Base-by-base conservation (phyloP, 2,329 filamentous ascomycete genomes). In the Pestalotiopsis sp. region DNA sequence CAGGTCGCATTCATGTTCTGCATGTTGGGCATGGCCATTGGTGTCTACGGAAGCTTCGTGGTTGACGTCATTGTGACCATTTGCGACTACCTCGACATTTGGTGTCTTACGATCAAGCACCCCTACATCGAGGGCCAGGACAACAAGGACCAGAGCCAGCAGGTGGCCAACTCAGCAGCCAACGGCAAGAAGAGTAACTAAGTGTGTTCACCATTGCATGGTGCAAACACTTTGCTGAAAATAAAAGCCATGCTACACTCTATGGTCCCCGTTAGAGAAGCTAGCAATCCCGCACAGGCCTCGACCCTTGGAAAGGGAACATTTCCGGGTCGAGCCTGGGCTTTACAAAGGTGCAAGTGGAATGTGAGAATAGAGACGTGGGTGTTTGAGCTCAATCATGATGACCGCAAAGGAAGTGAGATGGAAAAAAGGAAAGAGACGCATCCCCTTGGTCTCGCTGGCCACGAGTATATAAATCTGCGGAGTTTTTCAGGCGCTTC, bases 21-120 rank as follows among this genome's bases (percentile, higher is more conserved):
- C 77, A 95, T 95, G 83, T 83, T 98, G 27, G 96, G 96, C 27
- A 83, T 93, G 69, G 92, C 92, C 0, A 79, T 97, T 62, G 96
- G 96, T 41, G 90, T 98, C n/a, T 98, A 99, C 82, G 95, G 94
- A 69, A 97, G 94, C 80, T 99, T 99, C 79, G 94, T 98, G 68
- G 93, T 97, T 39, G 96, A 98, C 79, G 95, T 98, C 68, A 98
- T 99, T 73, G 94, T 96, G 69, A 97, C 94, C 38, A 98, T 99
- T 74, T 99, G 96, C 82, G 96, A 99, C 79, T 97, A 97, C 79
- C 86, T 98, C 70, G 96, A 99, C 79, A 99, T 99, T 73, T 98
- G 94, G 94, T 99, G 96, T 79, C 85, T 99, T 79, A 97, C 93
- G 1, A 99, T 99, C 83, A 99, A 99, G 87, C 91, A 98, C 75